Conservation (phyloP, 179 eudicot species). For the Camellia oleifera region DNA sequence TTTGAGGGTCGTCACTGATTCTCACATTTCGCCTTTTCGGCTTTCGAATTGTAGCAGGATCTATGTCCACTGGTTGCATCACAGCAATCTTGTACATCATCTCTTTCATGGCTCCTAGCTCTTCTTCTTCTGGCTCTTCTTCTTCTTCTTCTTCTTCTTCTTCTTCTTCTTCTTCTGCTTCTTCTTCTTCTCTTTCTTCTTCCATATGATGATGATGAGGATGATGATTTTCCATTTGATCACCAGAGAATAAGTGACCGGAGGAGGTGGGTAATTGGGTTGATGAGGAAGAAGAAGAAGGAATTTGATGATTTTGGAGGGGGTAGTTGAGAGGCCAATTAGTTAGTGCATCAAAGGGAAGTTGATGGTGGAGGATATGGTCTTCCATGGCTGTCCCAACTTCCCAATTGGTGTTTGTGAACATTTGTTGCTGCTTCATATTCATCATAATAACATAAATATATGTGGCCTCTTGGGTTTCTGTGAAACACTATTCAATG, state of each 20-base stretch:
- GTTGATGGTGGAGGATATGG: constrained; percentile 21
- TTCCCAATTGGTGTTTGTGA: constrained; percentile 26
- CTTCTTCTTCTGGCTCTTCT: constrained; percentile 32
- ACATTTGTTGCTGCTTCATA: constrained; percentile 16
- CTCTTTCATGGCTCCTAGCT: constrained; percentile 48
- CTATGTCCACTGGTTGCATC: constrained; percentile 59
- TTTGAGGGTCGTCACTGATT: constrained; percentile 53
- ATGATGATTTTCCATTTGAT: constrained; percentile 14
- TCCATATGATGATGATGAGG: background rate
- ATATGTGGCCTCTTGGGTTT: background rate
- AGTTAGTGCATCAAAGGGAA: background rate
- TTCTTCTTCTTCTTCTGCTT: background rate
- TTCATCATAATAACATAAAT: constrained; percentile 16
- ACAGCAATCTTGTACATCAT: constrained; percentile 59
- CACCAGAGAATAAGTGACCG: background rate
- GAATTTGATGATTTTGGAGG: constrained; percentile 17
- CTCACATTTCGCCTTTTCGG: constrained; percentile 45
- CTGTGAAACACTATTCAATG: constrained; percentile 15
- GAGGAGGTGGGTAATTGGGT: constrained; percentile 14
- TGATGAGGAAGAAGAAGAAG: background rate
- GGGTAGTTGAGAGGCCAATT: constrained; percentile 23
- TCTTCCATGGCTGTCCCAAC: constrained; percentile 26
- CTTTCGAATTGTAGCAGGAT: constrained; percentile 37
- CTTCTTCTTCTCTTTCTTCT: constrained; percentile 7
- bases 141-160: constrained; percentile 21